Evolutionary conservation across 306 rosid genomes (phyloP).

Genomic region (Astragalus glycyphyllos): DNA sequence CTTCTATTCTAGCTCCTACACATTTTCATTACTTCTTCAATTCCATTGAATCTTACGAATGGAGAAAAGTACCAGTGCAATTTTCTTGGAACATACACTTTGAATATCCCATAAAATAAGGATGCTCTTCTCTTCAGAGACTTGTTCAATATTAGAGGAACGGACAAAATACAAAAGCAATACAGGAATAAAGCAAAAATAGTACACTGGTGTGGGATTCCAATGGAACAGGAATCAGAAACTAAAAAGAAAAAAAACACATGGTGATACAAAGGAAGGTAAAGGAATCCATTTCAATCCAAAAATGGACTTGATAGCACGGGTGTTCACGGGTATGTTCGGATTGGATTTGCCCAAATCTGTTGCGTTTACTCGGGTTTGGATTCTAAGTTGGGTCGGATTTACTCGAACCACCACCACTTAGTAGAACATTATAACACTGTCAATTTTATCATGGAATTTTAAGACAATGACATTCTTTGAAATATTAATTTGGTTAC

Average conservation of each 20-base stretch:
- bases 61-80: conserved; percentile 21
- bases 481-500: too few species aligned
- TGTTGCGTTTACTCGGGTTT: too few species aligned
- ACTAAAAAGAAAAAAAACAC: conserved; percentile 28
- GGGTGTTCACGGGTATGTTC: too few species aligned
- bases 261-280: conserved; percentile 16
- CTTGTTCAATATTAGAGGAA: conserved; percentile 33
- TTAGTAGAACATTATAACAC: too few species aligned
- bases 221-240: neutral
- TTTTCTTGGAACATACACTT: conserved; percentile 45
- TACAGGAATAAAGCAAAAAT: conserved; percentile 41
- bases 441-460: too few species aligned
- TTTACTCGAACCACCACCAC: too few species aligned
- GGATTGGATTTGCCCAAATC: too few species aligned
- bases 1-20: neutral
- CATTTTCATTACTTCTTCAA: neutral
- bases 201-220: conserved; percentile 25
- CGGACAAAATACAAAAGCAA: conserved; percentile 40
- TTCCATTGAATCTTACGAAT: conserved; percentile 32
- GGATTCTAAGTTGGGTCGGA: too few species aligned
- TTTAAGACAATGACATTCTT: too few species aligned
- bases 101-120: conserved; percentile 35
- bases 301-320: neutral
- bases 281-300: conserved; percentile 37
- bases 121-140: conserved; percentile 6